phyloP scores from a whole-genome alignment of 352 stramenopile genomes.

The Globisporangium cederbergense region DNA sequence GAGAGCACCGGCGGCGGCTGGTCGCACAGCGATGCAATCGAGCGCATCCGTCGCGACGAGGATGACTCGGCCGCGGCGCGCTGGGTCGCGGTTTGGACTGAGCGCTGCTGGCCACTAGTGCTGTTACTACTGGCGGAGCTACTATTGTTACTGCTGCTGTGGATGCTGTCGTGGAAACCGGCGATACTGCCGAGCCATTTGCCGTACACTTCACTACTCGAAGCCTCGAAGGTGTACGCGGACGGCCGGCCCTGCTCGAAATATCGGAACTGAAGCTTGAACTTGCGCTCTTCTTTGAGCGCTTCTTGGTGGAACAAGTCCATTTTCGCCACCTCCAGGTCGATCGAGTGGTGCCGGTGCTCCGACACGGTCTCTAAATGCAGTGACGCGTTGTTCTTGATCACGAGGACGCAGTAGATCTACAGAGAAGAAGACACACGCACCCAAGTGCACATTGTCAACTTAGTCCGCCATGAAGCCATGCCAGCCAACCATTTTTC shows the following conservation, averaged over 20 bases:
- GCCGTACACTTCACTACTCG: slow-evolving; percentile 25
- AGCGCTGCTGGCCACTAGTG: not conserved
- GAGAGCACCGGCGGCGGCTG: not conserved
- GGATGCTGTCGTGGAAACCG: slow-evolving; percentile 7
- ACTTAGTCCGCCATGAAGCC: not conserved
- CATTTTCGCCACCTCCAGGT: slow-evolving; percentile 35
- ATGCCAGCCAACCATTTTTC: not conserved
- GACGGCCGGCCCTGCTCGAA: not conserved
- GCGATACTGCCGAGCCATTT: slow-evolving; percentile 37
- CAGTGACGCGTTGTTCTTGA: slow-evolving; percentile 28
- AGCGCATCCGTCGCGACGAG: slow-evolving; percentile 6
- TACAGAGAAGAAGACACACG: slow-evolving; percentile 9
- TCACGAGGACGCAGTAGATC: slow-evolving; percentile 44
- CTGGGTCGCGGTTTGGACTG: not conserved
- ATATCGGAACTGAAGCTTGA: slow-evolving; percentile 27
- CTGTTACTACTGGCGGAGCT: not conserved
- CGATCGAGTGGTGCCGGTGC: slow-evolving; percentile 31
- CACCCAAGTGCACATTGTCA: not conserved
- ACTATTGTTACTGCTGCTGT: not conserved
- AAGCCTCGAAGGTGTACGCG: slow-evolving; percentile 38
- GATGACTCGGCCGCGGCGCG: not conserved
- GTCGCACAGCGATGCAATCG: slow-evolving; percentile 13
- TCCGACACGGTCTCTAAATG: slow-evolving; percentile 38
- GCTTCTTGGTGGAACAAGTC: slow-evolving; percentile 29
- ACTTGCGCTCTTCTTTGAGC: slow-evolving; percentile 35